Base-by-base conservation (phyloP, 192 early-diverging fungal species). In the Chytriomyces sp. region DNA sequence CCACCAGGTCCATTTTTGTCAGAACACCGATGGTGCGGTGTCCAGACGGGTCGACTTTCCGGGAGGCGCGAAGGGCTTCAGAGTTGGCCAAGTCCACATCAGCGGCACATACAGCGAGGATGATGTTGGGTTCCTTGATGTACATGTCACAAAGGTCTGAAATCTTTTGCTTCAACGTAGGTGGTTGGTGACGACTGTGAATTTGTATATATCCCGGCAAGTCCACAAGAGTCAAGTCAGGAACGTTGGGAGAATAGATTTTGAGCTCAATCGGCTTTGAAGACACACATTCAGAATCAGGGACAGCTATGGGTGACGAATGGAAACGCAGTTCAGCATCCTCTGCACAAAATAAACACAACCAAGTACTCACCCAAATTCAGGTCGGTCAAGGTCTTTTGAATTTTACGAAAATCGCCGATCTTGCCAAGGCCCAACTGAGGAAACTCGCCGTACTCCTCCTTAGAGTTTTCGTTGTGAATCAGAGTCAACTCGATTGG, bases 61-160 rank as follows among this genome's bases (percentile, higher is more conserved):
- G 90, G 33, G 93, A 94, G n/a, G 96, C 82, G 73, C 95, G 91
- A 53, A 99, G 82, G 12, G 95, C 98, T 74, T 98, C 96, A 7
- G 96, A 98, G 85, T 99, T 99, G 74, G 98, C 98, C 40, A 99
- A 81, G 85, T 99, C 98, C 10, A 93, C 92, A 80, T 98, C 97
- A 26, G 96, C 98, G 12, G 96, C 92, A 34, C 93, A 98, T 12
- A 99, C 98, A 0, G 98, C 94, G 49, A 99, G 82, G 73, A 99
- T 97, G 72, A 99, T 98, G 76, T 96, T 99, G 39, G 94, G 94
- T 77, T 99, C 98, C 40, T 86, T 87, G 80, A 98, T 96, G 72
- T 99, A 98, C 68, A 93, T 89, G 63, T 94, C 76, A 64, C 97
- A 91, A 88, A 99, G 94, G 36, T 98, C 96, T 59, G 91, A 84